A percentile compares a stretch with the other conserved stretches of the same genome.
Conservation (phyloP, 148 eudicot species). For the Amaranthus palmeri region DNA sequence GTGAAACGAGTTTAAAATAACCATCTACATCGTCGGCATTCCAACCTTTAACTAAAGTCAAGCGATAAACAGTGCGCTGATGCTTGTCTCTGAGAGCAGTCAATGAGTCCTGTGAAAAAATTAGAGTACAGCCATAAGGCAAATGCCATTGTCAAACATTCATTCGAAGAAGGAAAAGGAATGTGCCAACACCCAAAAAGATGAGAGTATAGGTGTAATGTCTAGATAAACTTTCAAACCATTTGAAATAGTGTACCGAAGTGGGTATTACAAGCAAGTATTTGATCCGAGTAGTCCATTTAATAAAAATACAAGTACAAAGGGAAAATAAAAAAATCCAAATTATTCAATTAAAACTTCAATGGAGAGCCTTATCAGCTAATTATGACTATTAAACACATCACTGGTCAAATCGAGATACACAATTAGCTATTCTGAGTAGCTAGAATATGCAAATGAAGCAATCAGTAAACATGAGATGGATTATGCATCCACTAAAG, state of each 20-base stretch:
- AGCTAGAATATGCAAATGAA: not conserved
- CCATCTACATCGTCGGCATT: slow-evolving; percentile 92
- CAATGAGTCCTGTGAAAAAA: slow-evolving; percentile 67
- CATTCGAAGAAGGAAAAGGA: not conserved
- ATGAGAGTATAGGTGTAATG: not conserved
- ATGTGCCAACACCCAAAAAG: not conserved
- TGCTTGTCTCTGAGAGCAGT: slow-evolving; percentile 75
- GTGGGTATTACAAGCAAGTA: not conserved
- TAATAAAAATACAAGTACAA: not conserved
- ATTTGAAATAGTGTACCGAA: not conserved
- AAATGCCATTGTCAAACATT: not conserved
- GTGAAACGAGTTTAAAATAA: slow-evolving; percentile 65
- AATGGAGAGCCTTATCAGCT: not conserved
- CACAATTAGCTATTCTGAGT: not conserved
- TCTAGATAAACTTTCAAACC: not conserved
- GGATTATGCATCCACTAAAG: not conserved
- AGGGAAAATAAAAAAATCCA: not conserved
- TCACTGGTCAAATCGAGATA: not conserved
- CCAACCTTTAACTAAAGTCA: slow-evolving; percentile 97
- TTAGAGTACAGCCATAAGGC: slow-evolving; percentile 9
- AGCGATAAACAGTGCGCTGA: slow-evolving; percentile 93
- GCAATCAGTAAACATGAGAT: not conserved
- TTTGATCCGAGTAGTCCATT: too few species aligned
- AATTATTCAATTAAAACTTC: not conserved
- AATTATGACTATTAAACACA: not conserved